Evolutionary conservation across 116 monocot species (phyloP), one percentile per base, ranked within the genome.

Genomic region (Dioscorea cayenensis): DNA sequence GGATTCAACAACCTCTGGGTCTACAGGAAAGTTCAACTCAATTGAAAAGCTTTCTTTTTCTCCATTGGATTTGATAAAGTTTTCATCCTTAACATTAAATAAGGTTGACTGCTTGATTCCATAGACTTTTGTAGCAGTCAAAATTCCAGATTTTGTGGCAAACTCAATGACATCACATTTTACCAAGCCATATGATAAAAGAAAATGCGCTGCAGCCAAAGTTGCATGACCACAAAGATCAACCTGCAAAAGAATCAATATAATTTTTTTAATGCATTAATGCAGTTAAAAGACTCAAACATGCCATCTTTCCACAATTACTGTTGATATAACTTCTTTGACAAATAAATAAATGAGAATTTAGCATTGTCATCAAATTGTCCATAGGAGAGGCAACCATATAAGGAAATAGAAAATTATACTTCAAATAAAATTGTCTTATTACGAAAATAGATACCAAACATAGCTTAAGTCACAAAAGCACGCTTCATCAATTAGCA

Each of bases 181-280:
- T 21, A 65, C 88, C 3, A 75, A 55, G 14, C 85, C 84, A 60
- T 84, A 79, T 6, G 70, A 63, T 73, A 90, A 52, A 65, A 97
- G 85, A 63, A 84, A 90, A 72, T 97, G 88, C 17, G 97, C 80
- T 17, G 93, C 84, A 10, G 97, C 97, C 37, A 97, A 76, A 19
- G 97, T 97, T 22, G 25, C 97, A 73, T 97, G 97, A 19, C 97
- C 97, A 70, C 97, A 93, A 49, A 95, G 80, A 28, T 85, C 63
- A 28, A 88, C 77, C 92, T 91, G 76, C 50, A 73, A 71, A 72
- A 72, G 1, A 14, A 43, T 6, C 43, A 43, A 43, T 32, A 0
- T 32, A 51, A 51, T 51, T 51, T 51, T 4, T 2, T 14, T 43
- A 43, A 43, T 43, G 7, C 11, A 43, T 10, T 12, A 43, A 43